Evolutionary conservation across 352 stramenopile species (phyloP).

Genomic region (Globisporangium rhizosaccharum): DNA sequence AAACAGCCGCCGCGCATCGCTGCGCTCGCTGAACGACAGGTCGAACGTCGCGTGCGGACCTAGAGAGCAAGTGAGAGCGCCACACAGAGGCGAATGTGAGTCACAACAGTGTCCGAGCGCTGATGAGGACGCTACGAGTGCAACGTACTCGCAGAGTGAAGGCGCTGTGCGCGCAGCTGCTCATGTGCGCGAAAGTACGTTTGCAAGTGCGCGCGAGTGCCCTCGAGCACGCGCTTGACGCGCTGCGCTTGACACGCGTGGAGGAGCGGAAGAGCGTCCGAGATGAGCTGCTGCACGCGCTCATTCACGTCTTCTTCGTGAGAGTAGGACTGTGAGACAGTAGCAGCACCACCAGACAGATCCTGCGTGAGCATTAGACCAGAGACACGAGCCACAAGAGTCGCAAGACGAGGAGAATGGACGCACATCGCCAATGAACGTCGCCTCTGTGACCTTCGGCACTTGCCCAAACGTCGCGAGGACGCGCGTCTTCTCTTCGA

Average conservation of each 20-base stretch:
- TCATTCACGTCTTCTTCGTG: conserved; percentile 9
- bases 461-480: conserved; percentile 25
- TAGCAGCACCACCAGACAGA: background rate
- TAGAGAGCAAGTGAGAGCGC: background rate
- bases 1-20: conserved; percentile 19
- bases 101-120: background rate
- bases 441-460: conserved; percentile 14
- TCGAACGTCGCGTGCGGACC: conserved; percentile 13
- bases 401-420: background rate
- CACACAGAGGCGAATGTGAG: background rate
- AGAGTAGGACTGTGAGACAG: background rate
- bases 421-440: conserved; percentile 30
- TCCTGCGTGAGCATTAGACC: background rate
- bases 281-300: conserved; percentile 12
- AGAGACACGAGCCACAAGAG: background rate
- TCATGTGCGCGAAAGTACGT: conserved; percentile 9
- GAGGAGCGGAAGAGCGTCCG: conserved; percentile 8
- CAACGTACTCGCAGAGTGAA: conserved; percentile 11
- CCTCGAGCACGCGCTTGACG: conserved; percentile 12
- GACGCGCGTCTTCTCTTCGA: conserved; percentile 24
- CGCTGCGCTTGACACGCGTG: conserved; percentile 10
- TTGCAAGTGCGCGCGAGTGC: conserved; percentile 9
- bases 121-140: background rate
- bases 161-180: conserved; percentile 1
- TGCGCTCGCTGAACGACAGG: conserved; percentile 22